Evolutionary conservation across 139 green algal species (phyloP).

Genomic region (Coelastrella sp.): DNA sequence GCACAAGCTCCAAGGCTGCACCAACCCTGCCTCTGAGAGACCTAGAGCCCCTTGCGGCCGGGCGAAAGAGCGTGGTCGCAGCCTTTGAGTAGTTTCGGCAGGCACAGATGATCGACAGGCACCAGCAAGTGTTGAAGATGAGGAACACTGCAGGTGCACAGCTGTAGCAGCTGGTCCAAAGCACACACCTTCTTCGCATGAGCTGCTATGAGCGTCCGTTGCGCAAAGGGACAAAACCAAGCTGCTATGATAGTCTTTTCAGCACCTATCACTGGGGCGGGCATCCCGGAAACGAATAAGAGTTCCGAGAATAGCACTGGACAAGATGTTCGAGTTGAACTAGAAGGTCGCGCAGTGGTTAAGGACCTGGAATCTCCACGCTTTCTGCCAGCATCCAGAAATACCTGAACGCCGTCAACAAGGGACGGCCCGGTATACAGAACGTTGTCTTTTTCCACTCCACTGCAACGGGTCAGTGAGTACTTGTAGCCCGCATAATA

Average conservation of each 20-base stretch:
- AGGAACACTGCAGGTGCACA: neutral
- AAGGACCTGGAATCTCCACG: no score
- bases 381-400: no score
- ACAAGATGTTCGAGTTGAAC: neutral
- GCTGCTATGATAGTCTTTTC: neutral
- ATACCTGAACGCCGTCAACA: no score
- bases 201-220: slow-evolving; percentile 30
- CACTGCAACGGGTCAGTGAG: neutral
- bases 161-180: neutral
- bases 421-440: no score
- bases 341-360: no score
- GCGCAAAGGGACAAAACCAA: slow-evolving; percentile 48
- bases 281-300: neutral
- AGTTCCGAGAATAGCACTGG: neutral
- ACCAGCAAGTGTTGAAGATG: neutral
- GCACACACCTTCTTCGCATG: slow-evolving; percentile 27
- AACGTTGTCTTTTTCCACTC: no score
- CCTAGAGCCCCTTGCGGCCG: no score
- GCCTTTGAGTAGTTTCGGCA: neutral
- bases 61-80: neutral
- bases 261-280: neutral
- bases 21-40: no score
- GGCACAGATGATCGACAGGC: neutral
- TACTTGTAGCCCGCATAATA: neutral
- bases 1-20: no score